Conservation (phyloP, 2,329 filamentous ascomycete species). For the Alternaria incomplexa region DNA sequence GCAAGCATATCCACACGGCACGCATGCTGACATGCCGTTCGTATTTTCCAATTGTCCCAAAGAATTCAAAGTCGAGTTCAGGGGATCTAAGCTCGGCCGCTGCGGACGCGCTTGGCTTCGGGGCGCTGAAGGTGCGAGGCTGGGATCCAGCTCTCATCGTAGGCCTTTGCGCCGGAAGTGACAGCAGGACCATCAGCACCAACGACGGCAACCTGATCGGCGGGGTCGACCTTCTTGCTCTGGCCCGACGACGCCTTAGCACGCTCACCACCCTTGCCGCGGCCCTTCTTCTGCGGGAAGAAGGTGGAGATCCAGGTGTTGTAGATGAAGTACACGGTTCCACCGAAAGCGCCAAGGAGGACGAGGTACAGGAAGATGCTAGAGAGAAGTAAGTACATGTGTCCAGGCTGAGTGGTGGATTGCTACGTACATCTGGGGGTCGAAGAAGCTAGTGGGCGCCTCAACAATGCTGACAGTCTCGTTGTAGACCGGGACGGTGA, state of each 20-base stretch:
- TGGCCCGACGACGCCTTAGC: slow-evolving; percentile 66
- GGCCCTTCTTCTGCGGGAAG: slow-evolving; percentile 80
- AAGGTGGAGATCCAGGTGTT: slow-evolving; percentile 96
- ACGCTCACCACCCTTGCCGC: slow-evolving; percentile 69
- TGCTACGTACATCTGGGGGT: slow-evolving; percentile 85
- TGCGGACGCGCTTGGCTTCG: slow-evolving; percentile 67
- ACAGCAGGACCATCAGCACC: slow-evolving; percentile 74
- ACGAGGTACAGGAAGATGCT: slow-evolving; percentile 98
- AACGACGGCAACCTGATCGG: slow-evolving; percentile 65
- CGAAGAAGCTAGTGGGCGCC: slow-evolving; percentile 86
- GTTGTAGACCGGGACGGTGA: slow-evolving; percentile 81
- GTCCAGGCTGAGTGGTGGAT: not conserved
- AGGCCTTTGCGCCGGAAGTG: slow-evolving; percentile 73
- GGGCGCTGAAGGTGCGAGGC: slow-evolving; percentile 87
- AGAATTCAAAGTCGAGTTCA: not conserved
- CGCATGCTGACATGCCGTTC: not conserved
- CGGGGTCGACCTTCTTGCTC: slow-evolving; percentile 70
- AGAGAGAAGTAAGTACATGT: slow-evolving; percentile 18
- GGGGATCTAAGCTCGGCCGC: slow-evolving; percentile 41
- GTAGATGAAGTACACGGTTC: slow-evolving; percentile 94
- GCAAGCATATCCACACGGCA: not conserved
- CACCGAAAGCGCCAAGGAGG: slow-evolving; percentile 77
- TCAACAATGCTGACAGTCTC: slow-evolving; percentile 87
- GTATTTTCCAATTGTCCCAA: not conserved
- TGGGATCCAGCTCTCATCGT: slow-evolving; percentile 94